These are phyloP conservation scores for Avena insularis DNA, from an alignment of 176 grass and related monocot genomes.

Conservation along the genomic window DNA sequence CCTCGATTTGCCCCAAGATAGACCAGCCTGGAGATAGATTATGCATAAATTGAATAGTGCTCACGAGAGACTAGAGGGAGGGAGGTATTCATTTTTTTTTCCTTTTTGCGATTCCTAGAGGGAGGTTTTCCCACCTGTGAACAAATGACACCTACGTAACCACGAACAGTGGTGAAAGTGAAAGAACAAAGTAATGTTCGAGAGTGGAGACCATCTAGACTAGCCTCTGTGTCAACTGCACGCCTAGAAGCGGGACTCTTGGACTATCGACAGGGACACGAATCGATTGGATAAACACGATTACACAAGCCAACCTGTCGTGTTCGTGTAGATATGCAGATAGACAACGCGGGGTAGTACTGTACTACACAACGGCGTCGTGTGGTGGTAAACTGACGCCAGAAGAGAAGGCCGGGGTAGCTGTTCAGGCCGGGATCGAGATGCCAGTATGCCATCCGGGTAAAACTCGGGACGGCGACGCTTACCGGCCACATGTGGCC, in stretches of 20 bases:
- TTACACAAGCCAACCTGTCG: neutral
- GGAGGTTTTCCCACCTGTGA: too few species aligned
- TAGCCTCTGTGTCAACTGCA: too few species aligned
- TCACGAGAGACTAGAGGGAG: too few species aligned
- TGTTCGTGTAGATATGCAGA: neutral
- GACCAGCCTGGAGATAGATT: too few species aligned
- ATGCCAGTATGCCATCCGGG: neutral
- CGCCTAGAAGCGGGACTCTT: too few species aligned
- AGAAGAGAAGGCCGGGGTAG: neutral
- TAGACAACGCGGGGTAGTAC: neutral
- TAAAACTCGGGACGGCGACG: constrained; percentile 22
- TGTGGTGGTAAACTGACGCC: neutral
- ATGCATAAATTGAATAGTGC: too few species aligned
- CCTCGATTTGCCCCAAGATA: too few species aligned
- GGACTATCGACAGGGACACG: constrained; percentile 8
- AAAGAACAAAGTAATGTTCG: neutral
- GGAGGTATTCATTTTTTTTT: too few species aligned
- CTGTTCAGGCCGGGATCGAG: neutral
- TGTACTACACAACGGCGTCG: neutral
- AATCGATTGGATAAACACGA: constrained; percentile 8
- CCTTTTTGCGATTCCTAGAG: too few species aligned
- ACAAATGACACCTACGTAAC: neutral
- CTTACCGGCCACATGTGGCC: constrained; percentile 2
- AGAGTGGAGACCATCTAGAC: neutral
- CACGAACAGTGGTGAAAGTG: neutral